Evolutionary conservation across 495 filamentous ascomycete genomes (phyloP).

Genomic region (Xylaria sp.): DNA sequence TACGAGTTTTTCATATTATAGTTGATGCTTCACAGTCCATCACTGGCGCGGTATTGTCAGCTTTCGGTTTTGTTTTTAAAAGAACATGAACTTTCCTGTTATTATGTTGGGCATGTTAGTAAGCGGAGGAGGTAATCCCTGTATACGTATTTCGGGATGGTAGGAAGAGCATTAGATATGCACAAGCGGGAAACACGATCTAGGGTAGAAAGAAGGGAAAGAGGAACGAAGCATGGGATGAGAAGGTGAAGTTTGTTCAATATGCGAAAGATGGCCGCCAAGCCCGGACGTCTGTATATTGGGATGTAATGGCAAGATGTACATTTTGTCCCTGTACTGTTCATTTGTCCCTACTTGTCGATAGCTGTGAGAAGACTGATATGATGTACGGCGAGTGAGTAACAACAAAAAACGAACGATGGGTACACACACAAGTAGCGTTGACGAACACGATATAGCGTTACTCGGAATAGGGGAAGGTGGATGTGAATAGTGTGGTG

Average conservation of each 20-base stretch:
- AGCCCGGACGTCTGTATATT: slow-evolving; percentile 18
- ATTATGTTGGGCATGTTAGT: slow-evolving; percentile 28
- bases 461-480: neutral
- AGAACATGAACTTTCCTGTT: slow-evolving; percentile 16
- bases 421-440: neutral
- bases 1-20: slow-evolving; percentile 31
- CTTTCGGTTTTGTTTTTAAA: slow-evolving; percentile 25
- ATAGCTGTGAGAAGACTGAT: neutral
- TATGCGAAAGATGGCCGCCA: neutral
- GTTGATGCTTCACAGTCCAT: slow-evolving; percentile 31
- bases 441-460: neutral
- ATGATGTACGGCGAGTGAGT: neutral
- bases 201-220: slow-evolving; percentile 13
- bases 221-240: neutral
- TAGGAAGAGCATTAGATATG: slow-evolving; percentile 18
- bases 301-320: neutral
- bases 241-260: neutral
- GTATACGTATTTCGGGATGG: slow-evolving; percentile 43
- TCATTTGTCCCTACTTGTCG: neutral
- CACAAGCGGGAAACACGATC: slow-evolving; percentile 18
- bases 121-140: slow-evolving; percentile 36
- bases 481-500: neutral
- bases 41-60: slow-evolving; percentile 14
- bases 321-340: neutral
- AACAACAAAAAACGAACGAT: neutral